Evolutionary conservation across 257 asterid genomes (phyloP), one percentile per base, ranked within the genome.

Genomic region (Petunia axillaris): DNA sequence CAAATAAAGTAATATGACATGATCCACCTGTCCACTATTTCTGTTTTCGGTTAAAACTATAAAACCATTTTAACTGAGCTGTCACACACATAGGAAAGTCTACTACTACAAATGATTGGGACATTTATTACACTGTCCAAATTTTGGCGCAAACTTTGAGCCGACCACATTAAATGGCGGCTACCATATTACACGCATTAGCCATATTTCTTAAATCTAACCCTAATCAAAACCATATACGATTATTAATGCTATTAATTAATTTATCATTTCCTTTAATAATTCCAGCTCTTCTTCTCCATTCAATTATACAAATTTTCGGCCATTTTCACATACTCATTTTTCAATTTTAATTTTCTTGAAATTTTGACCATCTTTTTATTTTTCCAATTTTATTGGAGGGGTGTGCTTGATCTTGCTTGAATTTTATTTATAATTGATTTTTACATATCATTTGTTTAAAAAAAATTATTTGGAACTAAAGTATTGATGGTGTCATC

Each of bases 331-430:
- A 73, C 1, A 48, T 35, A 62, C 7, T 73, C 62, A 2, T 50
- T 48, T 2, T 35, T 35, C 36, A 14, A 0, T 9, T 10, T 35
- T 14, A 60, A 60, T 1, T 70, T 70, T 70, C 10, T 48, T 11
- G 46, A 9, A 14, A 50, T 73, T 50, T 37, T 60, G 9, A 41
- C 79, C 79, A 44, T 37, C 53, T 79, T 44, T 60, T 25, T 16
- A 44, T 25, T 43, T 37, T 73, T 77, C 65, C 70, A 8, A 16
- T 43, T 46, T 64, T 68, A 13, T 62, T 59, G 85, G 83, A 57
- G 83, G 80, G 83, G 80, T 68, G 79, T 55, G 70, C 77, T 76
- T 82, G 65, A n/a, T 79, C 50, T 73, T 58, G 66, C 55, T 52
- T 70, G 50, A 16, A 14, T 84, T 52, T 65, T 4, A 50, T 5